A percentile compares a stretch with the other conserved stretches of the same genome.
phyloP scores from a whole-genome alignment of 2,329 filamentous ascomycete genomes.

The Phoma sp. region DNA sequence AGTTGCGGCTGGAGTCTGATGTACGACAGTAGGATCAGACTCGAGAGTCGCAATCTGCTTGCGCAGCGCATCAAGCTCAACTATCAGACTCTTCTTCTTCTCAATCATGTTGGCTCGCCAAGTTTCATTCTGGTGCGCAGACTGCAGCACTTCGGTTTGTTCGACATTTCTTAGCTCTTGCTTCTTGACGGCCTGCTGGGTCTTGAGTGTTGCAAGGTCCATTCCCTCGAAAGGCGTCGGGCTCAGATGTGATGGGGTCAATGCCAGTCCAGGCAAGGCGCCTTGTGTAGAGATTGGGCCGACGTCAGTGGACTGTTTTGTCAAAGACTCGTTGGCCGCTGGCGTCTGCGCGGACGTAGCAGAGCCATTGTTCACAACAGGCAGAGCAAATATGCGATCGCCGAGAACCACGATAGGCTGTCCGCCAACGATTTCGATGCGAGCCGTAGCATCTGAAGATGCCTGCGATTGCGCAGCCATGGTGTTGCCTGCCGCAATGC shows the following conservation, averaged over 20 bases:
- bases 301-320: slow-evolving; percentile 21
- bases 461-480: slow-evolving; percentile 34
- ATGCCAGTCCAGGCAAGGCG: slow-evolving; percentile 15
- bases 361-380: slow-evolving; percentile 29
- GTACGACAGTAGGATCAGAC: slow-evolving; percentile 18
- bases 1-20: neutral
- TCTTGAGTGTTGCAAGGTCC: slow-evolving; percentile 34
- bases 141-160: slow-evolving; percentile 45
- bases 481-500: slow-evolving; percentile 26
- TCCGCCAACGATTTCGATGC: slow-evolving; percentile 39
- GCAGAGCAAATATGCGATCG: slow-evolving; percentile 41
- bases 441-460: slow-evolving; percentile 28
- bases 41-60: slow-evolving; percentile 42
- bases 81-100: slow-evolving; percentile 44
- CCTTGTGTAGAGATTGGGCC: slow-evolving; percentile 19
- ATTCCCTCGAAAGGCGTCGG: slow-evolving; percentile 31
- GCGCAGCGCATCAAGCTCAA: slow-evolving; percentile 44
- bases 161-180: slow-evolving; percentile 45
- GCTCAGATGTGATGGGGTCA: slow-evolving; percentile 22
- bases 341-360: slow-evolving; percentile 17
- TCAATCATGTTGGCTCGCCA: slow-evolving; percentile 45
- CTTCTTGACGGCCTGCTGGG: slow-evolving; percentile 39
- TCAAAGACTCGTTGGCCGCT: slow-evolving; percentile 17
- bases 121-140: slow-evolving; percentile 37
- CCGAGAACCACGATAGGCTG: slow-evolving; percentile 42